Conservation (phyloP, 352 stramenopile genomes). For the Globisporangium abappressorium region DNA sequence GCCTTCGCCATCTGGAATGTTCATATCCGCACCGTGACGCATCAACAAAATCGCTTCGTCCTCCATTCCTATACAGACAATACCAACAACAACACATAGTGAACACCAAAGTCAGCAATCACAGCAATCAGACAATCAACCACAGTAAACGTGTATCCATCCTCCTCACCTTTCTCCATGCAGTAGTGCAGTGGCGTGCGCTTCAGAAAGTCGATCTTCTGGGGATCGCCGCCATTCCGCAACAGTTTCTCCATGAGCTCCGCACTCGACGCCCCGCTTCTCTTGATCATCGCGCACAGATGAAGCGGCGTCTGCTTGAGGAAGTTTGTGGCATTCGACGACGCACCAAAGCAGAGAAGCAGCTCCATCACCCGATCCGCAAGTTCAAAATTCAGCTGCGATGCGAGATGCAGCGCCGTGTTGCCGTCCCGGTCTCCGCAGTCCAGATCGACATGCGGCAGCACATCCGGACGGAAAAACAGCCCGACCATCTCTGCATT, state of each 20-base stretch:
- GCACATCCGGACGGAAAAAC: slow-evolving; percentile 75
- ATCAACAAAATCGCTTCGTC: slow-evolving; percentile 58
- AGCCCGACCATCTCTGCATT: slow-evolving; percentile 66
- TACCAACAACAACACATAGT: neutral
- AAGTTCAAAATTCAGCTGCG: slow-evolving; percentile 56
- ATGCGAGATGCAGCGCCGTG: slow-evolving; percentile 60
- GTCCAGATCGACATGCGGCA: slow-evolving; percentile 64
- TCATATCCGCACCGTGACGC: slow-evolving; percentile 67
- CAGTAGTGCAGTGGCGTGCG: slow-evolving; percentile 74
- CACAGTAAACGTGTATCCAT: neutral
- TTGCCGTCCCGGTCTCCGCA: slow-evolving; percentile 68
- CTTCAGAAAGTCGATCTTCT: slow-evolving; percentile 65
- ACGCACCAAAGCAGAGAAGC: slow-evolving; percentile 63
- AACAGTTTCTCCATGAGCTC: slow-evolving; percentile 66
- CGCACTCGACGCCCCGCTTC: slow-evolving; percentile 31
- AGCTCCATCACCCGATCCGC: slow-evolving; percentile 67
- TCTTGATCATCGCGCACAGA: slow-evolving; percentile 67
- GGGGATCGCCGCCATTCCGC: slow-evolving; percentile 49
- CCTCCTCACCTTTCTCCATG: slow-evolving; percentile 65
- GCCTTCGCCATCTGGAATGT: slow-evolving; percentile 56
- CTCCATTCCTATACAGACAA: slow-evolving; percentile 51
- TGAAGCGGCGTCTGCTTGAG: slow-evolving; percentile 75
- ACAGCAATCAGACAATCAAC: neutral
- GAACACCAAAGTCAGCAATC: slow-evolving; percentile 8
- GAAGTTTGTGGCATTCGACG: slow-evolving; percentile 60